Evolutionary conservation across 2,329 filamentous ascomycete genomes (phyloP).

Genomic region (Stemphylium lycopersici): DNA sequence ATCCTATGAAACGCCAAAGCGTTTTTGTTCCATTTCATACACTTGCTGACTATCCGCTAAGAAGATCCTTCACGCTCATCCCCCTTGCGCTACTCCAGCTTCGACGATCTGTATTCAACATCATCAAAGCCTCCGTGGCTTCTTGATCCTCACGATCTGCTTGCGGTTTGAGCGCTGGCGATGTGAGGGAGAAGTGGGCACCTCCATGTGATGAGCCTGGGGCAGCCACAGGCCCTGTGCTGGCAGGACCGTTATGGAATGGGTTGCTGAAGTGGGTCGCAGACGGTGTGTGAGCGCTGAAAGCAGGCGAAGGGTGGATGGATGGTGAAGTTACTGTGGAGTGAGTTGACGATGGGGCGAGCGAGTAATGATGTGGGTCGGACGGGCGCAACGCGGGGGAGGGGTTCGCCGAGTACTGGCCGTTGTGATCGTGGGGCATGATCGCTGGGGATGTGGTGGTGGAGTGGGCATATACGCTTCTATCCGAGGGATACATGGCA

Average conservation of each 20-base stretch:
- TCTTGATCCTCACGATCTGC: conserved; percentile 64
- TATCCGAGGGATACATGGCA: conserved; percentile 46
- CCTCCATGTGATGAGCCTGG: conserved; percentile 34
- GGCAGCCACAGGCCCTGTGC: conserved; percentile 25
- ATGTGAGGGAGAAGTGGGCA: conserved; percentile 42
- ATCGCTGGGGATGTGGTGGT: conserved; percentile 50
- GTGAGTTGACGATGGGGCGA: conserved; percentile 50
- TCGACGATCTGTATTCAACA: conserved; percentile 82
- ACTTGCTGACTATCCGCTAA: conserved; percentile 42
- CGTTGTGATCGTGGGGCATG: conserved; percentile 51
- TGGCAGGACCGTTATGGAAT: conserved; percentile 35
- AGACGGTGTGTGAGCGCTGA: conserved; percentile 51
- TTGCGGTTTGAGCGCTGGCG: conserved; percentile 45
- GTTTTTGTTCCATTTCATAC: background rate
- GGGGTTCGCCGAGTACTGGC: conserved; percentile 53
- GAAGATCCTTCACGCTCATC: conserved; percentile 56
- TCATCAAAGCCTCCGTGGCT: conserved; percentile 83
- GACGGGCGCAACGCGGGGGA: conserved; percentile 48
- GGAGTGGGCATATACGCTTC: conserved; percentile 41
- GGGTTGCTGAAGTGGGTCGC: conserved; percentile 40
- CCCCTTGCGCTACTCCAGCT: conserved; percentile 49
- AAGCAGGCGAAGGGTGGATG: conserved; percentile 44
- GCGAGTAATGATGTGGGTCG: conserved; percentile 57
- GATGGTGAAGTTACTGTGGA: conserved; percentile 45
- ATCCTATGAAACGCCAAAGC: background rate